phyloP scores from a whole-genome alignment of 73 alveolate species.

The Blepharisma japonicum region DNA sequence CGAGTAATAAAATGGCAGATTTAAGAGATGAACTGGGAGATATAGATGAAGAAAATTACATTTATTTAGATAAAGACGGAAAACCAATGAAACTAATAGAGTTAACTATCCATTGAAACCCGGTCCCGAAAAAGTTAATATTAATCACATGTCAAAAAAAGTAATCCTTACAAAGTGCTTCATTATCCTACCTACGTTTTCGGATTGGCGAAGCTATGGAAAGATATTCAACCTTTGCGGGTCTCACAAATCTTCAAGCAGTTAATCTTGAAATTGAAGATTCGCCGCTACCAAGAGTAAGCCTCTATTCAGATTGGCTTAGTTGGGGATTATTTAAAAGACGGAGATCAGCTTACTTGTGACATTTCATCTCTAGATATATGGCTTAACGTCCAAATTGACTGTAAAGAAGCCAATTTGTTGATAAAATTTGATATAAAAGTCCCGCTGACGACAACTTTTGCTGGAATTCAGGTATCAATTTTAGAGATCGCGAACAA shows the following conservation, averaged over 20 bases:
- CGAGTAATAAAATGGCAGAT: neutral
- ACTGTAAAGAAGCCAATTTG: neutral
- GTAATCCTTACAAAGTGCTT: constrained; percentile 5
- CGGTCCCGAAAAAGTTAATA: neutral
- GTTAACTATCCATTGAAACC: neutral
- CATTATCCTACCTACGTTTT: constrained; percentile 15
- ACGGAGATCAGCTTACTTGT: constrained; percentile 15
- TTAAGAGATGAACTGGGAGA: neutral
- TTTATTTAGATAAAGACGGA: constrained; percentile 25
- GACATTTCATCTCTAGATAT: constrained; percentile 13
- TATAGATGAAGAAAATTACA: constrained; percentile 22
- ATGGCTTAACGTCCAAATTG: constrained; percentile 22
- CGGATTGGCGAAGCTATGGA: constrained; percentile 22
- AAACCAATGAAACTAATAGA: constrained; percentile 7
- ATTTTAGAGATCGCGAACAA: no score
- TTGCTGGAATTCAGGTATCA: no score
- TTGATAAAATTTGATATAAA: neutral
- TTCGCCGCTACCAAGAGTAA: neutral
- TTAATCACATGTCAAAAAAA: neutral
- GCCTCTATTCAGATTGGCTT: neutral
- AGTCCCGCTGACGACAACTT: neutral
- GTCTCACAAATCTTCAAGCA: constrained; percentile 22
- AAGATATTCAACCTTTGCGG: constrained; percentile 11
- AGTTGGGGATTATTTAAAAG: neutral
- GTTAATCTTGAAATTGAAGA: neutral